Evolutionary conservation across 2,329 filamentous ascomycete species (phyloP), one percentile per base, ranked within the genome.

Genomic region (Aspergillus chevalieri): DNA sequence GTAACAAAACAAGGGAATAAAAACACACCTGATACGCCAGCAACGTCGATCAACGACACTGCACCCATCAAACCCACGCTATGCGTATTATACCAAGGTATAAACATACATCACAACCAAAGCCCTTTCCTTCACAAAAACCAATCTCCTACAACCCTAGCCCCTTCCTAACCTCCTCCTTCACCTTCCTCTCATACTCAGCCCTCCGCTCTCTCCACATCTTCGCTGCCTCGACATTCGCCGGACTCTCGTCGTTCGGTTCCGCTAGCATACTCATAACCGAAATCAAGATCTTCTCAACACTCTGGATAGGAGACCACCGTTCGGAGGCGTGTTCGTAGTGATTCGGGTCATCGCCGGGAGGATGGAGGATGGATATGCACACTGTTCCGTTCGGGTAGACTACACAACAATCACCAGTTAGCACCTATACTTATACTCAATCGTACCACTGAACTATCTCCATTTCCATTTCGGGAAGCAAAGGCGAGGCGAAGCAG

Each of bases 201-300:
- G 74, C 65, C 57, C 90, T 81, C 54, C 85, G 78, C 62, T 96
- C 91, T 54, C 92, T 81, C 91, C 92, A 97, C 86, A 95, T 89
- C 75, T 93, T 89, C 51, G 91, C 92, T 1, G 92, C 92, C 74
- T 97, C 92, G 39, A 97, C 87, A 65, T 97, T 97, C 50, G 92
- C 92, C 0, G 92, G 92, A 57, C 87, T 93, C 78, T 97, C 92
- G 66, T 97, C 92, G 70, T 97, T 97, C 52, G 92, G 91, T 73
- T 95, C 91, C 1, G 91, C 91, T 43, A 97, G 81, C 91, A 97
- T 97, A 72, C 89, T 95, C 86, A 97, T 97, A 52, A 97, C 92
- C 44, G 85, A 90, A 50, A 97, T 90, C 59, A 97, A 78, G 59
- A 97, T 97, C 78, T 96, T 97, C 74, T 97, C 93, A 58, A 96